Base-by-base conservation (phyloP, 1,139 yeast genomes). In the Debaryomycetaceae sp. region DNA sequence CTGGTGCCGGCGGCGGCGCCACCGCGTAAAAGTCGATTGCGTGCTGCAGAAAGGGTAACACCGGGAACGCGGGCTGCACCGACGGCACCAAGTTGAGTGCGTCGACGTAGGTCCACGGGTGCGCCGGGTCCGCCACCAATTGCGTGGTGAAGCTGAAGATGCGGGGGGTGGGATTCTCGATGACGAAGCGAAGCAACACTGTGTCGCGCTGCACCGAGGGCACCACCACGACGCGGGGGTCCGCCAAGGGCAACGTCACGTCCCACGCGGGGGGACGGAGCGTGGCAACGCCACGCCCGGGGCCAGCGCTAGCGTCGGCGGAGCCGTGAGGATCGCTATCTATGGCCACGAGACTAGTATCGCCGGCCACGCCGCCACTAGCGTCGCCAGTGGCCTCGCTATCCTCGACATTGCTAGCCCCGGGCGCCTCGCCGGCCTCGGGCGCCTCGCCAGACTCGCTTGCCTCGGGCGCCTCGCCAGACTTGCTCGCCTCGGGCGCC, bases 81-180 rank as follows among this genome's bases (percentile, higher is more conserved):
- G 58, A 36, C 1, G 66, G 63, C 2, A 46, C 39, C 12, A 56
- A 31, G 34, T 61, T 61, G 25, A 51, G 35, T 0, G 41, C 46
- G 21, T 51, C 54, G 7, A 48, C 51, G 34, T 64, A 55, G 13
- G 38, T 36, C 71, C 71, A 65, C 14, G 45, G 50, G 13, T 41
- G 37, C 6, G 41, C 44, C 11, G 34, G 44, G 3, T 47, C 48
- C 5, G 43, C 51, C 12, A 43, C 41, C 28, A 72, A 42, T 13
- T 65, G 56, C 0, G 81, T 67, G 5, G 82, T 64, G 48, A 83
- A 84, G 3, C 76, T 75, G 40, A 84, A 75, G 2, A 79, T 67
- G 34, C 81, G 63, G 3, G 81, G 69, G 0, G 93, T 81, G 6
- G 93, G 88, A 45, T 84, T 84, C 48, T 84, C 95, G 30, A 84